These are phyloP conservation scores for Fusarium circinatum DNA, from an alignment of 2,329 filamentous ascomycete species.

Conservation along the genomic window DNA sequence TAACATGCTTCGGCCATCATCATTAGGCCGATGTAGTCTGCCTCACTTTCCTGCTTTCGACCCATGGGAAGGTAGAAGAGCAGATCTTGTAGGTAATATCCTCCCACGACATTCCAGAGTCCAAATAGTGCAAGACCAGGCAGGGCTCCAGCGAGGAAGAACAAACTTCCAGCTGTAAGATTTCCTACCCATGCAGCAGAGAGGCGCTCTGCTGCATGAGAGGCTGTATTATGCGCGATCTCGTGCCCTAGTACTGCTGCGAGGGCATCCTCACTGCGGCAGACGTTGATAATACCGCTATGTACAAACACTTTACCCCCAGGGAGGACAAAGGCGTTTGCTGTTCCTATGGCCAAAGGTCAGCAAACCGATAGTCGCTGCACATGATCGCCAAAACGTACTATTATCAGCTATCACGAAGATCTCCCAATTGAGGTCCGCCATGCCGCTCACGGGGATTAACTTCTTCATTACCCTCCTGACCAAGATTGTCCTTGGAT, in stretches of 20 bases:
- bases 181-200: slow-evolving; percentile 64
- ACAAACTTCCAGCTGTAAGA: slow-evolving; percentile 60
- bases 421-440: slow-evolving; percentile 73
- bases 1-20: slow-evolving; percentile 87
- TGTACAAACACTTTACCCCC: slow-evolving; percentile 85
- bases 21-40: slow-evolving; percentile 83
- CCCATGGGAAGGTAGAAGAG: slow-evolving; percentile 75
- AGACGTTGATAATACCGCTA: slow-evolving; percentile 76
- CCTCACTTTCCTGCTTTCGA: slow-evolving; percentile 78
- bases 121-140: slow-evolving; percentile 53
- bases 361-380: not conserved
- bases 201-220: slow-evolving; percentile 73
- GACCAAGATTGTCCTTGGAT: slow-evolving; percentile 67
- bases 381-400: slow-evolving; percentile 43
- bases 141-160: slow-evolving; percentile 58
- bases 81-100: slow-evolving; percentile 64
- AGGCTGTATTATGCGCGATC: slow-evolving; percentile 79
- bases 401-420: slow-evolving; percentile 75
- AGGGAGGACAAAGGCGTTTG: slow-evolving; percentile 82
- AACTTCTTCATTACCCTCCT: slow-evolving; percentile 72
- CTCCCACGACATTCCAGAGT: slow-evolving; percentile 56
- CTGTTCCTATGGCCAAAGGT: slow-evolving; percentile 52
- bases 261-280: slow-evolving; percentile 73
- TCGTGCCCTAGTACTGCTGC: slow-evolving; percentile 83
- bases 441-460: slow-evolving; percentile 73